Percentiles rank a stretch among this genome's conserved stretches.
These are phyloP conservation scores for Gentiana macrophylla DNA, from an alignment of 257 asterid species.

Conservation along the genomic window DNA sequence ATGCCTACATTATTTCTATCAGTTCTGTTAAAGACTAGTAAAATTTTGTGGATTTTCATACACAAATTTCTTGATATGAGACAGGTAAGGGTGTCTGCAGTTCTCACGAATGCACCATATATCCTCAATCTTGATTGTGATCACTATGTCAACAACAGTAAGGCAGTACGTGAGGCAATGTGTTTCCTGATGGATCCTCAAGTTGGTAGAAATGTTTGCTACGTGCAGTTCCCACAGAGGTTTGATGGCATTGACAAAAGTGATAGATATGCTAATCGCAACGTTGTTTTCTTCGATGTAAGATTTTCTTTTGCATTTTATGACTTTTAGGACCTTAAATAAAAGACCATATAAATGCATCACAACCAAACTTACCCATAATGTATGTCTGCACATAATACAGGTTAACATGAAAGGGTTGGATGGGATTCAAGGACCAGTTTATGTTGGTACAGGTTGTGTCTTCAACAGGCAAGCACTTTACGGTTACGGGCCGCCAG, in stretches of 20 bases:
- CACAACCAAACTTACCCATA: neutral
- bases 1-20: neutral
- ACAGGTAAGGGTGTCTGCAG: constrained; percentile 91
- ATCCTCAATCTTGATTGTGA: constrained; percentile 97
- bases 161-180: constrained; percentile 96
- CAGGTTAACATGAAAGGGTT: constrained; percentile 98
- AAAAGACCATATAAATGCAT: neutral
- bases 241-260: constrained; percentile 96
- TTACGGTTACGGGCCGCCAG: constrained; percentile 85
- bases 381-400: constrained; percentile 4
- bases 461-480: constrained; percentile 94
- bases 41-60: neutral
- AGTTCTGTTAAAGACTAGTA: neutral
- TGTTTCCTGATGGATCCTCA: constrained; percentile 97
- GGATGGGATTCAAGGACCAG: constrained; percentile 98
- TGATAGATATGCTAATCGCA: constrained; percentile 95
- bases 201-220: constrained; percentile 77
- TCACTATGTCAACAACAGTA: constrained; percentile 93
- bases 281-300: constrained; percentile 96
- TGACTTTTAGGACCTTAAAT: neutral
- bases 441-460: constrained; percentile 94
- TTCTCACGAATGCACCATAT: constrained; percentile 91
- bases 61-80: constrained; percentile 1
- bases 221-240: constrained; percentile 99
- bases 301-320: constrained; percentile 14